phyloP scores from a whole-genome alignment of 2,329 filamentous ascomycete species.

The Fusarium mangiferae region DNA sequence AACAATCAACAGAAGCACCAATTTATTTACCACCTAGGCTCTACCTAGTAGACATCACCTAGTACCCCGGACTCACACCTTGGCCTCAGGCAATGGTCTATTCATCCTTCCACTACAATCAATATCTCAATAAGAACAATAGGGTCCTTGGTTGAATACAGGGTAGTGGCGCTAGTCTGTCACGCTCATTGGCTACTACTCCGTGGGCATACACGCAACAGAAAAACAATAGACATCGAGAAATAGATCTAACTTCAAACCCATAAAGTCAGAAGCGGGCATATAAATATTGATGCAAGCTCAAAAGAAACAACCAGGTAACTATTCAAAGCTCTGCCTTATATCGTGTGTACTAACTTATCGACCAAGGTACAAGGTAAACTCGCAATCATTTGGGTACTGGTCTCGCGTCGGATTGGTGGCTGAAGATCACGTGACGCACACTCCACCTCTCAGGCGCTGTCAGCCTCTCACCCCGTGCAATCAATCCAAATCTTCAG shows the following conservation, averaged over 20 bases:
- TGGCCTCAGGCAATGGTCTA: neutral
- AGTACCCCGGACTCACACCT: neutral
- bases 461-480: conserved; percentile 37
- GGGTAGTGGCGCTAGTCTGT: conserved; percentile 9
- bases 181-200: conserved; percentile 11
- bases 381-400: neutral
- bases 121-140: neutral
- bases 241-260: neutral
- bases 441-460: conserved; percentile 12
- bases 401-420: neutral
- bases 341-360: neutral
- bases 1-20: neutral
- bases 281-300: neutral
- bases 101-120: neutral
- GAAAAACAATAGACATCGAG: neutral
- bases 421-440: conserved; percentile 32
- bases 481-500: conserved; percentile 52
- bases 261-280: neutral
- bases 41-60: neutral
- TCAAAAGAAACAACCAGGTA: neutral
- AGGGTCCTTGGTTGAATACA: neutral
- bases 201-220: neutral
- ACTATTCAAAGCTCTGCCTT: neutral
- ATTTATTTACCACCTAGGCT: neutral
- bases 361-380: neutral